Percentiles rank a stretch among this genome's conserved stretches.
Conservation (phyloP, 1,284 basidiomycete genomes). For the Vanrija humicola region DNA sequence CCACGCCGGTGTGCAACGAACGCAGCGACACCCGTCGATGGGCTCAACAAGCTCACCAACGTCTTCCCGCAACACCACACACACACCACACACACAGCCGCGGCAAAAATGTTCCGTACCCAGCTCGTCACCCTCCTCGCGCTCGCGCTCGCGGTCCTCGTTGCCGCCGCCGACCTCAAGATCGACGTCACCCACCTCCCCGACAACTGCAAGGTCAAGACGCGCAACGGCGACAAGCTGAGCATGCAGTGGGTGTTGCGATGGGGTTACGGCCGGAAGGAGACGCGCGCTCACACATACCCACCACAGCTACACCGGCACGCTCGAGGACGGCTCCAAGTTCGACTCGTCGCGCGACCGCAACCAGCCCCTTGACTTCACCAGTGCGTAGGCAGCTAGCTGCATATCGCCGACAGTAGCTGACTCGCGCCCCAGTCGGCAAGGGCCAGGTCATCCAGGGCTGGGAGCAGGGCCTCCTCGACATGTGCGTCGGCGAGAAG, state of each 20-base stretch:
- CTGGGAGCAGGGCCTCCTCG: constrained; percentile 52
- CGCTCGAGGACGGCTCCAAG: constrained; percentile 52
- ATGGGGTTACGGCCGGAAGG: too few species aligned
- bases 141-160: constrained; percentile 11
- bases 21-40: too few species aligned
- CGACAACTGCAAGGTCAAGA: constrained; percentile 51
- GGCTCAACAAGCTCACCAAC: too few species aligned
- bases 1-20: too few species aligned
- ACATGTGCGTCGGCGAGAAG: constrained; percentile 87
- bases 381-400: constrained; percentile 34
- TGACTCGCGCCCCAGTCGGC: constrained; percentile 47
- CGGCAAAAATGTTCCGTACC: constrained; percentile 6
- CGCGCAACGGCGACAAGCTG: constrained; percentile 52
- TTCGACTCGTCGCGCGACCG: constrained; percentile 56
- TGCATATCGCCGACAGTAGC: too few species aligned
- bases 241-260: constrained; percentile 48
- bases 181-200: constrained; percentile 50
- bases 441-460: constrained; percentile 54
- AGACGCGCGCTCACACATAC: neutral
- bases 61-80: neutral
- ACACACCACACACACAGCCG: neutral
- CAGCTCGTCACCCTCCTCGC: constrained; percentile 6
- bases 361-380: constrained; percentile 53
- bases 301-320: constrained; percentile 52
- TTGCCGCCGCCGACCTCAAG: constrained; percentile 24